Base-by-base conservation (phyloP, 352 stramenopile genomes). In the Pythium aphanidermatum region DNA sequence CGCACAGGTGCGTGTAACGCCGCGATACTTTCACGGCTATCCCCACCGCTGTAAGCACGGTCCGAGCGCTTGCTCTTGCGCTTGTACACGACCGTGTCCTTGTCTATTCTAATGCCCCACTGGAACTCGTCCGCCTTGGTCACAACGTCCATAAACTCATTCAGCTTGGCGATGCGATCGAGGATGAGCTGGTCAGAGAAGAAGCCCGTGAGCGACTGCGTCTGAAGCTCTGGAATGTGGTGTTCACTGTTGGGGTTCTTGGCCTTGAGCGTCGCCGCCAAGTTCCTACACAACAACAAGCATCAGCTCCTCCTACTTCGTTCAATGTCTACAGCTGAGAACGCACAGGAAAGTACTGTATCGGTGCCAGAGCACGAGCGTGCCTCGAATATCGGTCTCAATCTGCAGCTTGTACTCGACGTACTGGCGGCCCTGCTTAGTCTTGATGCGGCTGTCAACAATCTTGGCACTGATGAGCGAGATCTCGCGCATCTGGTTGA, bases 51-150 rank as follows among this genome's bases (percentile, higher is more conserved):
- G 66, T 68, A 83, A 16, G 74, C 68, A n/a, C 73, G 73, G 46
- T 88, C 75, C 47, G 47, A 44, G 35, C 77, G 77, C 64, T 89
- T 89, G 58, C 63, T 90, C 70, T 89, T 88, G 70, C 75, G 75
- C 59, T 93, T 93, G 76, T 88, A 90, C 49, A 91, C 81, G 65
- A 80, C 86, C 55, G 78, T 91, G 59, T 91, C 78, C 60, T 93
- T 90, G 63, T 93, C 78, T 82, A 93, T 90, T 65, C 81, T 76
- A 61, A 93, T 93, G 32, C 78, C 81, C 81, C 81, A 93, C 48
- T 93, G 78, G 62, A 93, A 91, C 55, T 86, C 77, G 42, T 89
- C 76, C 14, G 78, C 75, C 55, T 86, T 87, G 41, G 78, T 89
- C 39, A 89, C 78, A 26, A 86, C 77, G 51, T 90, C 76, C 46